Conservation (phyloP, 164 flowering plant species). For the Cinnamomum micranthum region DNA sequence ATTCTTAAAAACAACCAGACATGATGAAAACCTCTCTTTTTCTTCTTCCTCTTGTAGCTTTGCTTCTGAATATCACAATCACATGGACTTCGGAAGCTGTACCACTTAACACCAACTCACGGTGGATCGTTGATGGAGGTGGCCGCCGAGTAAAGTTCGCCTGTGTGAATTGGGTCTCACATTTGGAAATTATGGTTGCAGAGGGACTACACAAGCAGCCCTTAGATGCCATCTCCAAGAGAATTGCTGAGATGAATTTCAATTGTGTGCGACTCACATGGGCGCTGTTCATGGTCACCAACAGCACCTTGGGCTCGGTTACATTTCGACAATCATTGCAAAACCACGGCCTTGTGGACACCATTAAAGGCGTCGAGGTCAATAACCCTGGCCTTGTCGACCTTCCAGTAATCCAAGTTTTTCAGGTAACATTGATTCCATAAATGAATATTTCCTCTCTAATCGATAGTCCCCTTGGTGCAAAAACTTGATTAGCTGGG, state of each 20-base stretch:
- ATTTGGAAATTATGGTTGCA: constrained; percentile 66
- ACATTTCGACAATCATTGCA: constrained; percentile 71
- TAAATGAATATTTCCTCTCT: not conserved
- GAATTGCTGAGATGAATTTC: constrained; percentile 56
- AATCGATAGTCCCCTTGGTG: not conserved
- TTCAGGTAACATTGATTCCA: constrained; percentile 41
- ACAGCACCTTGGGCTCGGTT: constrained; percentile 44
- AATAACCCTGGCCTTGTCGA: constrained; percentile 72
- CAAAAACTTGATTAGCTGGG: no score
- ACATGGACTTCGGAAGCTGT: constrained; percentile 17
- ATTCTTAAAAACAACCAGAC: not conserved
- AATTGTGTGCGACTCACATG: constrained; percentile 90
- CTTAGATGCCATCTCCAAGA: constrained; percentile 46
- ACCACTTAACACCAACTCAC: constrained; percentile 55
- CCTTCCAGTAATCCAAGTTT: constrained; percentile 61
- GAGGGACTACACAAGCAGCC: constrained; percentile 92
- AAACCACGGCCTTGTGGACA: constrained; percentile 50
- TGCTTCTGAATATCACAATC: not conserved
- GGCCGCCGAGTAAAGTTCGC: constrained; percentile 73
- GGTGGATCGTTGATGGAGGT: constrained; percentile 77
- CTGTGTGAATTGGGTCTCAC: constrained; percentile 80
- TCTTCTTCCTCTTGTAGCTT: not conserved
- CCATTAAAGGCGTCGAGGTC: constrained; percentile 53
- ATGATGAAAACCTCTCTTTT: constrained; percentile 3
- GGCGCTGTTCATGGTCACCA: constrained; percentile 64